These are phyloP conservation scores for Mycena capillaripes DNA, from an alignment of 768 basidiomycete species.

Conservation along the genomic window DNA sequence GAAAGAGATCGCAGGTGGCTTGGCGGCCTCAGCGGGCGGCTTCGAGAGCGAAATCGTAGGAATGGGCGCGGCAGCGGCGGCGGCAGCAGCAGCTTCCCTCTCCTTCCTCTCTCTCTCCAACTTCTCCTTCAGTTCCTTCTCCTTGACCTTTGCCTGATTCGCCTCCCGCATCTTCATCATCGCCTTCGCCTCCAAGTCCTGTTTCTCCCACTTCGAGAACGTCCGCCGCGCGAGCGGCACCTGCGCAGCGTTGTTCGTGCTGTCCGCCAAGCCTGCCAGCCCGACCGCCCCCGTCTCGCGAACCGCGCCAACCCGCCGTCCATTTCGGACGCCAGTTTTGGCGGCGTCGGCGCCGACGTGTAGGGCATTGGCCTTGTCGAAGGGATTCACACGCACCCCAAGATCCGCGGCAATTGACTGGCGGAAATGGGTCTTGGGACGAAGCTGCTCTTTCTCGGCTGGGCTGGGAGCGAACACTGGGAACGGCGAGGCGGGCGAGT, in stretches of 20 bases:
- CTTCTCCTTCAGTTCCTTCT: conserved; percentile 54
- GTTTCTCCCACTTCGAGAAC: conserved; percentile 89
- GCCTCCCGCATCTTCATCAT: conserved; percentile 78
- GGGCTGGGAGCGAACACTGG: conserved; percentile 39
- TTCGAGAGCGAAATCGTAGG: conserved; percentile 47
- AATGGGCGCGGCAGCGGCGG: conserved; percentile 42
- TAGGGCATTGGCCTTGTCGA: conserved; percentile 43
- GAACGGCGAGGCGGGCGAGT: conserved; percentile 61
- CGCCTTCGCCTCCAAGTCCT: conserved; percentile 85
- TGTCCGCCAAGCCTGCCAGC: conserved; percentile 58
- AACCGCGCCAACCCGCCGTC: conserved; percentile 27
- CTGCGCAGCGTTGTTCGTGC: conserved; percentile 59
- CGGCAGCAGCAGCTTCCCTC: conserved; percentile 42
- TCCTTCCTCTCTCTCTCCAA: conserved; percentile 57
- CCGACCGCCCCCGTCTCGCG: conserved; percentile 19
- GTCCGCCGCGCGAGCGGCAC: conserved; percentile 41
- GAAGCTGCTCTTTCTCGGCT: conserved; percentile 43
- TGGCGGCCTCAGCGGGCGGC: conserved; percentile 36
- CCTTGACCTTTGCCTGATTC: conserved; percentile 60
- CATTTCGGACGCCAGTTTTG: conserved; percentile 32
- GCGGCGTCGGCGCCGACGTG: conserved; percentile 41
- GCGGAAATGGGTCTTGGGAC: conserved; percentile 48
- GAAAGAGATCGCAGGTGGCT: conserved; percentile 42
- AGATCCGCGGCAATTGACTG: conserved; percentile 62
- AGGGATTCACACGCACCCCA: conserved; percentile 65